These are phyloP conservation scores for Amoeboaphelidium protococcarum DNA, from an alignment of 371 early-diverging fungal genomes.

Conservation along the genomic window DNA sequence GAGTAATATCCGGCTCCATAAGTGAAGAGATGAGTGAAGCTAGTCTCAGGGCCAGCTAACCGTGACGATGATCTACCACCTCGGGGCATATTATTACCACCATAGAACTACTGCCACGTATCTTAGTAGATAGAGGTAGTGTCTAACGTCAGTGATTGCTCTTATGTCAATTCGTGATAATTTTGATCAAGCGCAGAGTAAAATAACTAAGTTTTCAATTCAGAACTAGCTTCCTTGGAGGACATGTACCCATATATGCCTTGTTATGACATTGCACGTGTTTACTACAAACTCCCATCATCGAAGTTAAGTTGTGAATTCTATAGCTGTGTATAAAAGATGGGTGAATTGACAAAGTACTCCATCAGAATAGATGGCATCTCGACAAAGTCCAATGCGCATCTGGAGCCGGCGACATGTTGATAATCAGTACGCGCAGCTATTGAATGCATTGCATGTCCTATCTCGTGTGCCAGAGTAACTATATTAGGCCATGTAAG, in stretches of 20 bases:
- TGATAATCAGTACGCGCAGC: conserved; percentile 76
- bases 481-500: conserved; percentile 74
- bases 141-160: conserved; percentile 11
- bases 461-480: conserved; percentile 95
- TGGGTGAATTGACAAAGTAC: conserved; percentile 45
- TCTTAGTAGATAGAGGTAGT: conserved; percentile 4
- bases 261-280: conserved; percentile 37
- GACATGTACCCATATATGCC: conserved; percentile 22
- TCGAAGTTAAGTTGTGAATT: too few species aligned
- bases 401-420: conserved; percentile 77
- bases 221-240: conserved; percentile 4
- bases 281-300: conserved; percentile 33
- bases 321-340: conserved; percentile 35
- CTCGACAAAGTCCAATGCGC: conserved; percentile 84
- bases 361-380: conserved; percentile 87
- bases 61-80: conserved; percentile 14
- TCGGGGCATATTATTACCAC: conserved; percentile 26
- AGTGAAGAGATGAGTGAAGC: conserved; percentile 64
- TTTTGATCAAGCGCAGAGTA: conserved; percentile 39
- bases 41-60: conserved; percentile 56
- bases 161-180: conserved; percentile 66
- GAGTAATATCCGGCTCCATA: conserved; percentile 83
- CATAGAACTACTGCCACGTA: conserved; percentile 22
- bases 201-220: conserved; percentile 1
- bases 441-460: conserved; percentile 94